Evolutionary conservation across 148 eudicot genomes (phyloP), one percentile per base, ranked within the genome.

Genomic region (Fagopyrum esculentum): DNA sequence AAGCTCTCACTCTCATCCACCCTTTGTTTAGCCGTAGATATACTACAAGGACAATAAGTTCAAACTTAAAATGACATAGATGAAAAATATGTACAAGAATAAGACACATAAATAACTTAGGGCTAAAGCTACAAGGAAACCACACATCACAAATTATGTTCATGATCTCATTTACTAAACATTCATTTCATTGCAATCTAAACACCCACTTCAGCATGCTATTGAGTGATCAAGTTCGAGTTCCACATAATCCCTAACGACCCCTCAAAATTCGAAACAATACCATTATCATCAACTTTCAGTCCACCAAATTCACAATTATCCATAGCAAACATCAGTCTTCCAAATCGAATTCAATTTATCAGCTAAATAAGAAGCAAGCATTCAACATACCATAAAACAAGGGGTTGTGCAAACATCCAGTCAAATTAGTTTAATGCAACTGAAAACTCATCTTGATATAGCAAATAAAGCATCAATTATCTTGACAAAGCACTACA

Each of bases 1-100:
- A 90, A 87, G 84, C 83, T 84, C 76, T 87, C 81, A 72, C 90
- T 91, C 83, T 84, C 91, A 79, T 94, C 98, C 7, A 90, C 72
- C 81, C 98, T 90, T 51, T 74, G 76, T 82, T 83, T 87, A 64
- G 83, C 49, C 10, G 56, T 1, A 15, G 74, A 77, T 54, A 79
- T 74, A 72, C 97, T 89, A 81, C 77, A 73, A 12, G 69, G 59
- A 74, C 17, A 59, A 59, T 30, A 19, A 59, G 26, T 10, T 10
- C 40, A 59, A 19, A 22, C 0, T 59, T 59, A 2, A 59, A 59
- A 17, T 3, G 40, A 59, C 19, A 1, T 3, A 19, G 60, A n/a
- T 55, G 60, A 59, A 35, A 59, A 4, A 26, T 6, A 8, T 9
- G 4, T 59, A 59, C 7, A 59, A 26, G 13, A 26, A 59, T 6